phyloP scores from a whole-genome alignment of 441 rosid species.

The Erysimum pusillum region DNA sequence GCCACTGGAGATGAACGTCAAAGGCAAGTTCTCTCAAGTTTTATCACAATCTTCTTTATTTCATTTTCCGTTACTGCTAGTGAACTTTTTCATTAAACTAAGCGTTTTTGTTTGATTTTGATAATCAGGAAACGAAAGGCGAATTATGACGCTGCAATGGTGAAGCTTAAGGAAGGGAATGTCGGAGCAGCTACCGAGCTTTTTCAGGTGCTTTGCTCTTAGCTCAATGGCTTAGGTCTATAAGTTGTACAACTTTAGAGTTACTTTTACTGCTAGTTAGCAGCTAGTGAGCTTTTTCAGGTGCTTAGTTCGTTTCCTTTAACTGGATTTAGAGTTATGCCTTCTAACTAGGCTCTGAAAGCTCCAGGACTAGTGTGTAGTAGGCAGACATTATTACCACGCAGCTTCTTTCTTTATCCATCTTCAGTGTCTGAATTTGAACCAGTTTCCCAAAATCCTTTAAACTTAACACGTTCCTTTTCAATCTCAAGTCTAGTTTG shows the following conservation, averaged over 20 bases:
- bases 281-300: slow-evolving; percentile 69
- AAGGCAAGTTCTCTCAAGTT: slow-evolving; percentile 48
- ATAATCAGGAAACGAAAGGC: slow-evolving; percentile 65
- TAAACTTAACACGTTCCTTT: slow-evolving; percentile 5
- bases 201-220: slow-evolving; percentile 67
- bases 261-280: not conserved
- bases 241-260: not conserved
- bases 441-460: slow-evolving; percentile 7
- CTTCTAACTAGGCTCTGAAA: not conserved
- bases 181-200: slow-evolving; percentile 69
- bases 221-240: not conserved
- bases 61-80: not conserved
- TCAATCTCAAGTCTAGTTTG: slow-evolving; percentile 13
- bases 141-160: slow-evolving; percentile 73
- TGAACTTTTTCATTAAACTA: not conserved
- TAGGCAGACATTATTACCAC: slow-evolving; percentile 6
- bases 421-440: slow-evolving; percentile 1
- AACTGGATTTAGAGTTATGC: not conserved
- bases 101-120: not conserved
- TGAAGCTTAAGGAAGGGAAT: slow-evolving; percentile 75
- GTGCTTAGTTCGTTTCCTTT: slow-evolving; percentile 42
- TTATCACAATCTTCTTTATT: not conserved
- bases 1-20: slow-evolving; percentile 73
- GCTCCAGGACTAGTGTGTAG: not conserved
- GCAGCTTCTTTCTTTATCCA: not conserved